phyloP scores from a whole-genome alignment of 2,329 filamentous ascomycete genomes.

The Pseudocercospora musae region DNA sequence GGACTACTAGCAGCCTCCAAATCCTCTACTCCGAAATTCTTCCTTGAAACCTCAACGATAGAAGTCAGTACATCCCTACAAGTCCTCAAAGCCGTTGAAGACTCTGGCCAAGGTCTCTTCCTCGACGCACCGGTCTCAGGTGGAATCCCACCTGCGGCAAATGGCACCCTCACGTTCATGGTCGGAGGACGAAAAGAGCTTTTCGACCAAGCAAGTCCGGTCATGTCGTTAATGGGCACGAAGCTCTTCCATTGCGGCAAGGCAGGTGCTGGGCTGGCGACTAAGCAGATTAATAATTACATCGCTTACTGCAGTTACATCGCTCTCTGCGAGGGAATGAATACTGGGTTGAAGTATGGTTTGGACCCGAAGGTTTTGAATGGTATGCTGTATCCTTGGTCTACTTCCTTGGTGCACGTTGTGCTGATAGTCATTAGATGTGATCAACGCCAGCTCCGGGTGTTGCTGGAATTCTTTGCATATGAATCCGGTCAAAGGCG shows the following conservation, averaged over 20 bases:
- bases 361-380: constrained; percentile 44
- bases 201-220: constrained; percentile 10
- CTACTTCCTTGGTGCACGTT: neutral
- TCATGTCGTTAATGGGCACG: constrained; percentile 27
- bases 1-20: constrained; percentile 33
- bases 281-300: constrained; percentile 55
- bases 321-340: constrained; percentile 55
- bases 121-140: constrained; percentile 41
- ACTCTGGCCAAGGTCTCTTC: constrained; percentile 21
- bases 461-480: constrained; percentile 31
- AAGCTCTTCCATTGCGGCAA: constrained; percentile 34
- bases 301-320: constrained; percentile 56
- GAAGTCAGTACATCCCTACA: constrained; percentile 19
- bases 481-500: constrained; percentile 34
- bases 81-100: constrained; percentile 12
- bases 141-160: constrained; percentile 37
- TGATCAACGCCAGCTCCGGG: constrained; percentile 48
- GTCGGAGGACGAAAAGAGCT: constrained; percentile 29
- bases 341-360: constrained; percentile 56
- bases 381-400: neutral
- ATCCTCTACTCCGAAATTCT: constrained; percentile 11
- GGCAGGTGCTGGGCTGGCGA: constrained; percentile 30
- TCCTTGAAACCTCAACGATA: constrained; percentile 26
- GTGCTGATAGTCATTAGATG: constrained; percentile 38
- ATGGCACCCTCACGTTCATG: constrained; percentile 39